A percentile compares a stretch with the other conserved stretches of the same genome.
Conservation (phyloP, 352 stramenopile genomes). For the Phytophthora crassamura region DNA sequence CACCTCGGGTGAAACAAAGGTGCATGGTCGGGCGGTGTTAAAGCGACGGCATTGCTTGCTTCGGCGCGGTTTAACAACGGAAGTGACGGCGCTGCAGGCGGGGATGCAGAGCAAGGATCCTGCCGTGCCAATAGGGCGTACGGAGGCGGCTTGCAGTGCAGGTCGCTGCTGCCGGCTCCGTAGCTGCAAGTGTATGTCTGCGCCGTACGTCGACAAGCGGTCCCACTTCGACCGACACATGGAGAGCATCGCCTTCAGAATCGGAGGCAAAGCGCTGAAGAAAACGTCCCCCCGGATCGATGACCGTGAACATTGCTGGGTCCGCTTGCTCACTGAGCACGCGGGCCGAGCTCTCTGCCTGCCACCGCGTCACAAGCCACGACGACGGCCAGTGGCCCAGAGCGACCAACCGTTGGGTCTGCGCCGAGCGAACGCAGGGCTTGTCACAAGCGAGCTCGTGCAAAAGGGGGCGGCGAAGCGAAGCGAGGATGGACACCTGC, state of each 20-base stretch:
- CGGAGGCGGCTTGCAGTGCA: not conserved
- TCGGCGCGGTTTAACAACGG: slow-evolving; percentile 14
- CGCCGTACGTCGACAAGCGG: not conserved
- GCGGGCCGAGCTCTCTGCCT: not conserved
- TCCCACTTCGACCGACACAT: slow-evolving; percentile 24
- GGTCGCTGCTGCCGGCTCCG: not conserved
- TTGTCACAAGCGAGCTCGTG: slow-evolving; percentile 15
- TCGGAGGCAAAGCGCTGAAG: slow-evolving; percentile 34
- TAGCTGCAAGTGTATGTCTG: slow-evolving; percentile 1
- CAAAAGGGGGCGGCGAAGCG: not conserved
- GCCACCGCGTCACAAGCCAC: slow-evolving; percentile 12
- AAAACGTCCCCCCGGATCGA: slow-evolving; percentile 26
- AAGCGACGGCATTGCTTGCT: not conserved
- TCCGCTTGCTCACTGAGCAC: too few species aligned
- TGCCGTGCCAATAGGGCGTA: not conserved
- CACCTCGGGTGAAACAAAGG: not conserved
- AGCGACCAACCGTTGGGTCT: not conserved
- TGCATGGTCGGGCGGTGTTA: slow-evolving; percentile 15
- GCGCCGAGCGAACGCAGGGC: not conserved
- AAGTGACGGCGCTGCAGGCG: not conserved
- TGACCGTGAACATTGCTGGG: too few species aligned
- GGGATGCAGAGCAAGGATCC: not conserved
- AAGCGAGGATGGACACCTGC: slow-evolving; percentile 2
- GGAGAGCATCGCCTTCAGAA: slow-evolving; percentile 34
- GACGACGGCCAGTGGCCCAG: slow-evolving; percentile 3